Conservation (phyloP, 2,329 filamentous ascomycete species). For the Fonsecaea multimorphosa region DNA sequence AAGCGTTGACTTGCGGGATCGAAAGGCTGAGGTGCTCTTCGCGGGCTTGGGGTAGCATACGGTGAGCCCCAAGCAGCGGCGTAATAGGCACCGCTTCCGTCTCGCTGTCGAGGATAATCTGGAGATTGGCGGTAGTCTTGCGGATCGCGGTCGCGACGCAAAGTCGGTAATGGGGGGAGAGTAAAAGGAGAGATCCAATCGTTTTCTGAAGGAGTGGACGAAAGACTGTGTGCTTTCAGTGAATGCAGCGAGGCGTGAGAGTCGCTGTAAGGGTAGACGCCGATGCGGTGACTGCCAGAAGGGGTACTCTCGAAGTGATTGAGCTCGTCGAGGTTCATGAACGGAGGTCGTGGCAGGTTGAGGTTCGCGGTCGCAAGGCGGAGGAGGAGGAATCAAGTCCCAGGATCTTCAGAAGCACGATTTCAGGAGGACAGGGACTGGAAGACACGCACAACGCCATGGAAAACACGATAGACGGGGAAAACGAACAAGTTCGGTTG, state of each 20-base stretch:
- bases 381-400: slow-evolving; percentile 20
- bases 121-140: slow-evolving; percentile 29
- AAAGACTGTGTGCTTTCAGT: slow-evolving; percentile 28
- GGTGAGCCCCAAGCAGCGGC: slow-evolving; percentile 93
- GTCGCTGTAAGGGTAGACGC: not conserved
- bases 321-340: slow-evolving; percentile 39
- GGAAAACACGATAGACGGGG: slow-evolving; percentile 16
- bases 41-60: slow-evolving; percentile 69
- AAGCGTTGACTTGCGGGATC: slow-evolving; percentile 49
- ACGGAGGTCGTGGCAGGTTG: slow-evolving; percentile 24
- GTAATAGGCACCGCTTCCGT: slow-evolving; percentile 61
- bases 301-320: slow-evolving; percentile 22
- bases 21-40: slow-evolving; percentile 48
- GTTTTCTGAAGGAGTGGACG: slow-evolving; percentile 36
- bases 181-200: slow-evolving; percentile 39
- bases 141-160: slow-evolving; percentile 34
- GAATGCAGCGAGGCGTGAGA: slow-evolving; percentile 2
- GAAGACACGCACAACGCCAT: slow-evolving; percentile 30
- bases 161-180: slow-evolving; percentile 38
- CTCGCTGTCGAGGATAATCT: slow-evolving; percentile 45
- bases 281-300: slow-evolving; percentile 18
- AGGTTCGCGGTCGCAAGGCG: slow-evolving; percentile 18
- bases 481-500: slow-evolving; percentile 12
- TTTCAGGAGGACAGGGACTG: slow-evolving; percentile 10
- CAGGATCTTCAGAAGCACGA: slow-evolving; percentile 8